Evolutionary conservation across 2,329 filamentous ascomycete genomes (phyloP), one percentile per base, ranked within the genome.

Genomic region (Scedosporium apiospermum): DNA sequence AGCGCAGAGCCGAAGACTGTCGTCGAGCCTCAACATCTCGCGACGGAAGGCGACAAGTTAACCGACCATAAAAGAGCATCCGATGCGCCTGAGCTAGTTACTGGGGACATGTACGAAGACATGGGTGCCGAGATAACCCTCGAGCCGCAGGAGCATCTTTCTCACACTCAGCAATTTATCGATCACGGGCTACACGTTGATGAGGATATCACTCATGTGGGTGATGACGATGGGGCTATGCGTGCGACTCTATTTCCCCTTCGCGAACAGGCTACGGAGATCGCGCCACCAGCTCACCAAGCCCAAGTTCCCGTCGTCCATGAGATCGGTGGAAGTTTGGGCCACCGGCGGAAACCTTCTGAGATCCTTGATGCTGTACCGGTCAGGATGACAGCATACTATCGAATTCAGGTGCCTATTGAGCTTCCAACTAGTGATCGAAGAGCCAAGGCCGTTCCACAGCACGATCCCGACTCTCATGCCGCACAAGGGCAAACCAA

Each of bases 61-160:
- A 5, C 51, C 23, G 34, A 57, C 3, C n/a, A n/a, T 41, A 18
- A 21, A 30, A 18, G n/a, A 5, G 46, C 26, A 26, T 44, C n/a
- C 6, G 53, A 62, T 26, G 30, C 38, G 6, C 51, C 60, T 18
- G 60, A 57, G 23, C 51, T 57, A 16, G 60, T 46, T 21, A 62
- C 53, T n/a, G 51, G 60, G 1, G 10, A 42, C 9, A 57, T 57
- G 21, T 55, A 58, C 21, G 23, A 55, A 2, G 51, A 46, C 30
- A 62, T 34, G 60, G 60, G 49, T 10, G 46, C 60, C 44, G 60
- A 62, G 51, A 30, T 62, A 23, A 18, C 23, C 9, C 34, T 62
- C 6, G 51, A 62, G 16, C 21, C 60, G 12, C 41, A 42, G 6
- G 18, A 4, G 5, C 14, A 49, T 12, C 14, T 26, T 26, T 38